Percentiles rank a stretch among this genome's conserved stretches.
Evolutionary conservation across 2,329 filamentous ascomycete genomes (phyloP).

Genomic region (Epichloe brachyelytri): DNA sequence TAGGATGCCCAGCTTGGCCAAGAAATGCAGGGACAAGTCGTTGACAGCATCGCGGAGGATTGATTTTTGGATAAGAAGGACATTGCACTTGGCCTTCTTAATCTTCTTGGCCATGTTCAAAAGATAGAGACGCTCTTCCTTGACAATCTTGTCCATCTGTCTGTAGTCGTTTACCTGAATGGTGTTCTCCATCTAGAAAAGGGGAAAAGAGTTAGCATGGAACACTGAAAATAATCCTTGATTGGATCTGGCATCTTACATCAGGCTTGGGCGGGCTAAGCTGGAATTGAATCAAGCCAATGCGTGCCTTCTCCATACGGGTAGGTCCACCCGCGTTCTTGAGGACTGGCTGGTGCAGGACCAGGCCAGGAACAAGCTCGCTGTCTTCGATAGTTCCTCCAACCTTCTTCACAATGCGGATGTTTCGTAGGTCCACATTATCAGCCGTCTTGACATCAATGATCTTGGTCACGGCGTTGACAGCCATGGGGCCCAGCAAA

Average conservation of each 20-base stretch:
- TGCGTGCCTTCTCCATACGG: constrained; percentile 93
- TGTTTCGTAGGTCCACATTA: constrained; percentile 93
- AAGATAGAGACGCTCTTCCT: constrained; percentile 95
- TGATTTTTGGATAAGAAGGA: constrained; percentile 95
- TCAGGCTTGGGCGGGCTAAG: constrained; percentile 96
- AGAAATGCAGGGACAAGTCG: constrained; percentile 91
- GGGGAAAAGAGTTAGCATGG: not conserved
- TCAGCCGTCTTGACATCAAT: constrained; percentile 93
- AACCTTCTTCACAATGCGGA: constrained; percentile 93
- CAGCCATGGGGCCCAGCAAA: constrained; percentile 91
- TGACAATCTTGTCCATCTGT: constrained; percentile 99
- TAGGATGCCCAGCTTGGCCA: constrained; percentile 91
- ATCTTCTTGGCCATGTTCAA: constrained; percentile 99
- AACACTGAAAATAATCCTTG: not conserved
- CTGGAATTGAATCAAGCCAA: constrained; percentile 97
- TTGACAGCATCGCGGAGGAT: constrained; percentile 97
- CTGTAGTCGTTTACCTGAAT: constrained; percentile 99
- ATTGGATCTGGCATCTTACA: constrained; percentile 36
- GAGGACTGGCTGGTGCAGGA: constrained; percentile 82
- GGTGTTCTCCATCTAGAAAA: constrained; percentile 84
- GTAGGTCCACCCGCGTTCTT: constrained; percentile 86
- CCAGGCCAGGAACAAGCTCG: constrained; percentile 89
- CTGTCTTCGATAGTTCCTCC: constrained; percentile 97
- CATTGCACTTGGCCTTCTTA: constrained; percentile 99
- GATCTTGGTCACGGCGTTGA: constrained; percentile 89